These are phyloP conservation scores for Alternaria brassicicola DNA, from an alignment of 2,329 filamentous ascomycete genomes.

Conservation along the genomic window DNA sequence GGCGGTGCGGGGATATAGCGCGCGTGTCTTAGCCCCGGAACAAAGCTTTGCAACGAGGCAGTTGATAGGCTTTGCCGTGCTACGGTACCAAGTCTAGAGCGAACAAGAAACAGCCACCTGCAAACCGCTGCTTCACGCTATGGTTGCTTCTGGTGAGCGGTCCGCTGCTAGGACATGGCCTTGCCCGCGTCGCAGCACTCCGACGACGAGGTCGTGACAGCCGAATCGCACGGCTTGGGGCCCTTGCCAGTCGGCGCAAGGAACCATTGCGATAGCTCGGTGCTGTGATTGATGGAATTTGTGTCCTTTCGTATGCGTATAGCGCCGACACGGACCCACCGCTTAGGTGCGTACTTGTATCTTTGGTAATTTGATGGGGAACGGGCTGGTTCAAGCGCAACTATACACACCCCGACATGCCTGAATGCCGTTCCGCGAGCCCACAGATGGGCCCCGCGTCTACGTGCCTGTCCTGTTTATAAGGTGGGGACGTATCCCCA, in stretches of 20 bases:
- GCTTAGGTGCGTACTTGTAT: constrained; percentile 11
- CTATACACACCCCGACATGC: not conserved
- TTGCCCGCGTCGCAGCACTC: constrained; percentile 18
- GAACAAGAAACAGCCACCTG: constrained; percentile 17
- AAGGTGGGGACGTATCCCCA: constrained; percentile 21
- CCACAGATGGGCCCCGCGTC: constrained; percentile 2
- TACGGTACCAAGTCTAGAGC: constrained; percentile 11
- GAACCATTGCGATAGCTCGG: constrained; percentile 14
- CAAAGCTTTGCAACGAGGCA: constrained; percentile 17
- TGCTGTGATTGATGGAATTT: constrained; percentile 35
- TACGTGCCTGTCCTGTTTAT: constrained; percentile 24
- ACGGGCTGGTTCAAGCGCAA: not conserved
- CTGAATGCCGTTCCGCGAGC: constrained; percentile 7
- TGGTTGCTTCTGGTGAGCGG: constrained; percentile 23
- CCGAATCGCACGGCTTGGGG: constrained; percentile 19
- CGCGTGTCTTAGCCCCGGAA: constrained; percentile 16
- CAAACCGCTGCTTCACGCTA: constrained; percentile 7
- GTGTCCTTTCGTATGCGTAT: not conserved
- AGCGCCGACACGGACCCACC: constrained; percentile 6
- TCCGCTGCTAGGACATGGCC: constrained; percentile 26
- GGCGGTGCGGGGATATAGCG: constrained; percentile 18
- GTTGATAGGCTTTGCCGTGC: constrained; percentile 21
- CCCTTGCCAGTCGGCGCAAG: constrained; percentile 16
- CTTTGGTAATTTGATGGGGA: not conserved
- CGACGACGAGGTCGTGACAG: constrained; percentile 19